Evolutionary conservation across 2,329 filamentous ascomycete genomes (phyloP), one percentile per base, ranked within the genome.

Genomic region (Aspergillus sp.): DNA sequence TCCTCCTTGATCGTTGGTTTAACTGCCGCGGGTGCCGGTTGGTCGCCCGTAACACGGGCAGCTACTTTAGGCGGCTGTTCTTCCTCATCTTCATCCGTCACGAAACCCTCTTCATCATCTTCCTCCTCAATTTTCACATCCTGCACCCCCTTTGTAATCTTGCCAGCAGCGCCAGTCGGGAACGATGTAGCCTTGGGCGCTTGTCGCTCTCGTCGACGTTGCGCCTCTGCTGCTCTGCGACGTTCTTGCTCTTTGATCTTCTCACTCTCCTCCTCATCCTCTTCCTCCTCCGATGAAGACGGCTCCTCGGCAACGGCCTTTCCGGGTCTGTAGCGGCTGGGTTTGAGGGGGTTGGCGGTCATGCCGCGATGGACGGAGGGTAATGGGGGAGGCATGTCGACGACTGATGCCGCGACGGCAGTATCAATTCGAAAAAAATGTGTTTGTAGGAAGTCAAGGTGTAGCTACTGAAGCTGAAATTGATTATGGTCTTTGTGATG

Each of bases 341-440:
- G 87, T 64, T 83, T 83, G 46, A 85, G 71, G 4, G 88, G 90
- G 61, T 96, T 95, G 50, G 90, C 90, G 50, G 91, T 97, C 88
- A 97, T 95, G 60, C 88, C 86, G 48, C 68, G 65, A 47, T 67
- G 65, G 13, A 57, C 56, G 35, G 66, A 68, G 12, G 67, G 67
- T 40, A 71, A 63, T 6, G 69, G 68, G 29, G 69, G 70, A 30
- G 70, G 69, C 69, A 72, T 72, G 19, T 19, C 19, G 19, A 19
- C 19, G 19, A 19, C 19, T n/a, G 19, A 19, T 19, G 19, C 19
- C 19, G 19, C 19, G 19, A 19, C 19, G 19, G 19, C 19, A 19
- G 19, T 19, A 2, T 19, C 19, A 19, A 19, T 19, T 19, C 19
- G 19, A 2, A 19, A 19, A 19, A 19, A 19, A 19, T 2, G 19